Conservation (phyloP, 306 rosid species). For the Alnus glutinosa region DNA sequence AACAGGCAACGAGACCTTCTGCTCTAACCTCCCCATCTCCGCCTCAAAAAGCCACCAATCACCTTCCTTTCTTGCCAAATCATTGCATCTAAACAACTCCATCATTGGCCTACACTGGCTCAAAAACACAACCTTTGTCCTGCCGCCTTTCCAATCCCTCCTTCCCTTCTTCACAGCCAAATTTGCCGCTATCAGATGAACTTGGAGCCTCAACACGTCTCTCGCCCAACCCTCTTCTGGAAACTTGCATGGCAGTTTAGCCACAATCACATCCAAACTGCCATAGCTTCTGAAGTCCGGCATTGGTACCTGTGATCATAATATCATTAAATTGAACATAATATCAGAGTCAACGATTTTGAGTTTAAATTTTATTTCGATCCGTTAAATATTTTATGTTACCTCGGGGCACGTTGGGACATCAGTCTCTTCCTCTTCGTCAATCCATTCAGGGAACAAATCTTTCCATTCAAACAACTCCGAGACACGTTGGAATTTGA, state of each 20-base stretch:
- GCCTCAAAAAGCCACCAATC: slow-evolving; percentile 84
- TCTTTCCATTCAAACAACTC: slow-evolving; percentile 80
- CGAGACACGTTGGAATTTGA: slow-evolving; percentile 62
- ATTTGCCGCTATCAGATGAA: slow-evolving; percentile 71
- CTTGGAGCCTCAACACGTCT: slow-evolving; percentile 72
- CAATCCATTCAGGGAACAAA: slow-evolving; percentile 90
- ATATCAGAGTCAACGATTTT: too few species aligned
- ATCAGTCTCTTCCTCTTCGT: slow-evolving; percentile 87
- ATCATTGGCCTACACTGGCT: slow-evolving; percentile 91
- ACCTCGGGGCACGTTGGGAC: slow-evolving; percentile 76
- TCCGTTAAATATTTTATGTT: too few species aligned
- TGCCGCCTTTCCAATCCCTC: slow-evolving; percentile 49
- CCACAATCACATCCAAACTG: slow-evolving; percentile 65
- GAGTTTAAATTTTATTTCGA: too few species aligned
- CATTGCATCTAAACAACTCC: slow-evolving; percentile 76
- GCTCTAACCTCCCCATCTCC: slow-evolving; percentile 53
- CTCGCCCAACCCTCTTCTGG: slow-evolving; percentile 73
- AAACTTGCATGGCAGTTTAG: slow-evolving; percentile 69
- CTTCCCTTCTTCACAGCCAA: slow-evolving; percentile 63
- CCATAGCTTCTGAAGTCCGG: slow-evolving; percentile 48
- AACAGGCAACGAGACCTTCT: slow-evolving; percentile 71
- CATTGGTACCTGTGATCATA: slow-evolving; percentile 47
- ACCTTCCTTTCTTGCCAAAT: slow-evolving; percentile 60
- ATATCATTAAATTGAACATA: too few species aligned
- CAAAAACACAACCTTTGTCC: slow-evolving; percentile 56